Evolutionary conservation across 2,329 filamentous ascomycete species (phyloP), one percentile per base, ranked within the genome.

Genomic region (Ophiostoma sp.): DNA sequence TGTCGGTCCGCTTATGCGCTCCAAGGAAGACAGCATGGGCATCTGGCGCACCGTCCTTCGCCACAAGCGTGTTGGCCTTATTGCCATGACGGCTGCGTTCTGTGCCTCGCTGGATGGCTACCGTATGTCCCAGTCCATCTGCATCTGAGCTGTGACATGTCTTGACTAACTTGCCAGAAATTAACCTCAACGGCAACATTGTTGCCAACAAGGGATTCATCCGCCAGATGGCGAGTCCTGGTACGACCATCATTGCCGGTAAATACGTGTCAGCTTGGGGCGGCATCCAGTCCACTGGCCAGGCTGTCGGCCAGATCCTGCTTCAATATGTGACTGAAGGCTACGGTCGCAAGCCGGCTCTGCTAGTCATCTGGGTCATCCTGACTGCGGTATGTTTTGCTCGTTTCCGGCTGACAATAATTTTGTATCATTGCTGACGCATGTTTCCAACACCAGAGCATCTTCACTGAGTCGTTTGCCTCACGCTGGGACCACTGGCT

Each of bases 51-150:
- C 78, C 61, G 78, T 81, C 6, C 73, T 74, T 7, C 77, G 78
- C 63, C 83, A 82, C 77, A 83, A 82, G 52, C 74, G 76, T 0
- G 78, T 82, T 0, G 80, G 79, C 0, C 22, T 77, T 33, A 79
- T 84, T 31, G 82, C 81, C 1, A 84, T 84, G 82, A 72, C 76
- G 66, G 82, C 82, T 5, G 81, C 83, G 0, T 85, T 84, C 69
- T 81, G 79, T 64, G 82, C 83, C 17, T 80, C 82, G 0, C 76
- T 84, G 0, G 83, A 84, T 76, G 83, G 83, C 2, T 84, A 84
- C 71, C 83, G 81, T 82, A 75, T 25, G 77, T 66, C 1, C 57
- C 5, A 11, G 7, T 7, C 0, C 17, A 17, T 22, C 52, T n/a
- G 28, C 33, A 0, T 2, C n/a, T 33, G 12, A 48, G 4, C 3